Percentiles rank a stretch among this genome's conserved stretches.
These are phyloP conservation scores for Athelia psychrophila DNA, from an alignment of 1,284 basidiomycete species.

Conservation along the genomic window DNA sequence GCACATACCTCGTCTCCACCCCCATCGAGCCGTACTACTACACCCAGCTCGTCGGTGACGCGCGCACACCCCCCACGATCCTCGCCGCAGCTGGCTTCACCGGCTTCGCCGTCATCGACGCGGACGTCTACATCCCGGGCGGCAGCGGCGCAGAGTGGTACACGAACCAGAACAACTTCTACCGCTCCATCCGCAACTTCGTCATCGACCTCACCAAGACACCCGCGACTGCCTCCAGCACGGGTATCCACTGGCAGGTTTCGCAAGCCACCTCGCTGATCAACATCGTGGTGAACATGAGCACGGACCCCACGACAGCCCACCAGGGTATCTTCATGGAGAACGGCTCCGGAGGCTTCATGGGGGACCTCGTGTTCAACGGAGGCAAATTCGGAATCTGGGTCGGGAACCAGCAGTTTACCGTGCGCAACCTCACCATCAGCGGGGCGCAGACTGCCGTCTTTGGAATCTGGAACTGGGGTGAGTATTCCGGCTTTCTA, in stretches of 20 bases:
- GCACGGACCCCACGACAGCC: constrained; percentile 35
- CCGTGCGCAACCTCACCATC: constrained; percentile 51
- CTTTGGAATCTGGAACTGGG: constrained; percentile 46
- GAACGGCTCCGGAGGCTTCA: constrained; percentile 57
- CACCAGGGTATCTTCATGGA: constrained; percentile 57
- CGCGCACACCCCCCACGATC: constrained; percentile 56
- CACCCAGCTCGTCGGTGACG: constrained; percentile 67
- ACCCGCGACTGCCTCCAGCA: constrained; percentile 46
- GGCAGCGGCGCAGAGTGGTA: constrained; percentile 34
- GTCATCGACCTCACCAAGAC: constrained; percentile 50
- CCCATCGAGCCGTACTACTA: constrained; percentile 68
- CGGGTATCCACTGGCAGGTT: constrained; percentile 78
- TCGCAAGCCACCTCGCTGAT: constrained; percentile 74
- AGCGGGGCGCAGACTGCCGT: constrained; percentile 43
- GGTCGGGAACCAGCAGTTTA: constrained; percentile 55
- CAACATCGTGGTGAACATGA: constrained; percentile 49
- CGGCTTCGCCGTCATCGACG: constrained; percentile 68
- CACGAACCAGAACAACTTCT: constrained; percentile 67
- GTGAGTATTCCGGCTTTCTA: constrained; percentile 17
- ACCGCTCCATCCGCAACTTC: constrained; percentile 60
- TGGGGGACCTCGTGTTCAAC: constrained; percentile 55
- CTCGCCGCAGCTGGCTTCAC: constrained; percentile 53
- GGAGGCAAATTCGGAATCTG: constrained; percentile 46
- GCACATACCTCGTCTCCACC: constrained; percentile 60
- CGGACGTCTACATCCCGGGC: constrained; percentile 52